These are phyloP conservation scores for Eudorina sp. DNA, from an alignment of 139 green algal genomes.

Conservation along the genomic window DNA sequence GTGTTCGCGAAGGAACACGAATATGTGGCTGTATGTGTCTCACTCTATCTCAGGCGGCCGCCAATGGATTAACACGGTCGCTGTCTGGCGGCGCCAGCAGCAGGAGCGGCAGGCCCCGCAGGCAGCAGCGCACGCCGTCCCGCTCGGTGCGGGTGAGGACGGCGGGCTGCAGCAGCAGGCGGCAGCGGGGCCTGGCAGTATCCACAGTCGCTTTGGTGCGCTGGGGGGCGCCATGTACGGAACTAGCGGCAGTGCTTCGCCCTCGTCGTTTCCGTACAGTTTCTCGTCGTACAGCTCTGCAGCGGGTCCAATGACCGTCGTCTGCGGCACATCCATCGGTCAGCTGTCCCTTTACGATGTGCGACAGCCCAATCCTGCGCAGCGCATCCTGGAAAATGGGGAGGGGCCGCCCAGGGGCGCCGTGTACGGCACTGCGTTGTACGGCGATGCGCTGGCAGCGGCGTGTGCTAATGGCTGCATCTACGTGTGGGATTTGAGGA, in stretches of 20 bases:
- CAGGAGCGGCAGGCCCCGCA: not conserved
- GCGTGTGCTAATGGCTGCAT: slow-evolving; percentile 17
- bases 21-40: no score
- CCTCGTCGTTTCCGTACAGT: not conserved
- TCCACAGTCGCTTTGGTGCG: not conserved
- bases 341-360: slow-evolving; percentile 36
- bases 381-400: not conserved
- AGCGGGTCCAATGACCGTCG: not conserved
- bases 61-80: slow-evolving; percentile 22
- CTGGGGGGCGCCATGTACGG: not conserved
- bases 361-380: not conserved
- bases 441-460: slow-evolving; percentile 23
- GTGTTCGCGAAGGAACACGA: no score
- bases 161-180: not conserved
- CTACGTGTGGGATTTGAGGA: slow-evolving; percentile 5
- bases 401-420: not conserved
- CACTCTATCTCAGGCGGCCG: slow-evolving; percentile 6
- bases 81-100: slow-evolving; percentile 10
- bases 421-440: slow-evolving; percentile 18
- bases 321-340: not conserved
- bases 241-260: not conserved
- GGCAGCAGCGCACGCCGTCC: no score
- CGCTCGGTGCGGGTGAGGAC: not conserved
- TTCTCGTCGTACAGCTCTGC: not conserved
- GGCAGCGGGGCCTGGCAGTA: not conserved